Evolutionary conservation across 2,329 filamentous ascomycete genomes (phyloP).

Genomic region (Monosporascus sp.): DNA sequence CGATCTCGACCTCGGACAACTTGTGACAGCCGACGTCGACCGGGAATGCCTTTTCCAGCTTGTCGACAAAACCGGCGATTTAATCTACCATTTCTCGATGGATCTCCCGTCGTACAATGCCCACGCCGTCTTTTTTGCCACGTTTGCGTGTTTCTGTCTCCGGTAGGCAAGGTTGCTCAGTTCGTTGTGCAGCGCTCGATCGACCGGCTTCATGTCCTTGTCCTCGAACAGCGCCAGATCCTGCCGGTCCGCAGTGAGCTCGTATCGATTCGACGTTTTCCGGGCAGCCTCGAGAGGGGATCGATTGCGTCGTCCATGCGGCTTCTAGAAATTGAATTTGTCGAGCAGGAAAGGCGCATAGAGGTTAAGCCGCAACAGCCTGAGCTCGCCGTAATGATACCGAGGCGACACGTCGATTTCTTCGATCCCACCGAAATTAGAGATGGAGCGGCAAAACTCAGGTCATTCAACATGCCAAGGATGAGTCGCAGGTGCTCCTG

Average conservation of each 20-base stretch:
- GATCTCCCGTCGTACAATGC: slow-evolving; percentile 18
- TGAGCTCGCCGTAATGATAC: slow-evolving; percentile 7
- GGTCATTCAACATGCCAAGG: background rate
- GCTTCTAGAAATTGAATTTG: too few relatives aligned
- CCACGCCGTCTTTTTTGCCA: slow-evolving; percentile 16
- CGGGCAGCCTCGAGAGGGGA: slow-evolving; percentile 17
- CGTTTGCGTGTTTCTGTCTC: slow-evolving; percentile 11
- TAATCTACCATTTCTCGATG: slow-evolving; percentile 17
- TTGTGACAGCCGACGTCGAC: slow-evolving; percentile 7
- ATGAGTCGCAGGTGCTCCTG: background rate
- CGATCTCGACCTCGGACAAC: slow-evolving; percentile 17
- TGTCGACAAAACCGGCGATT: slow-evolving; percentile 17
- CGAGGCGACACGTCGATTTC: slow-evolving; percentile 2
- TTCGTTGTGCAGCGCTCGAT: slow-evolving; percentile 4
- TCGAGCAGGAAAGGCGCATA: too few relatives aligned
- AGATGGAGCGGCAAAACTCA: too few relatives aligned
- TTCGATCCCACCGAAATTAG: background rate
- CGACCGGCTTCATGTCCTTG: slow-evolving; percentile 6
- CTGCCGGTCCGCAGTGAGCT: slow-evolving; percentile 1
- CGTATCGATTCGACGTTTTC: slow-evolving; percentile 20
- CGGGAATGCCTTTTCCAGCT: slow-evolving; percentile 20
- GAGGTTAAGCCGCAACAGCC: slow-evolving; percentile 5
- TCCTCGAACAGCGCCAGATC: slow-evolving; percentile 6
- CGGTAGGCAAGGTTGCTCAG: background rate
- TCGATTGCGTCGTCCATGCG: too few relatives aligned